Evolutionary conservation across 1,139 yeast species (phyloP).

Genomic region (Yamadazyma jaroonii): DNA sequence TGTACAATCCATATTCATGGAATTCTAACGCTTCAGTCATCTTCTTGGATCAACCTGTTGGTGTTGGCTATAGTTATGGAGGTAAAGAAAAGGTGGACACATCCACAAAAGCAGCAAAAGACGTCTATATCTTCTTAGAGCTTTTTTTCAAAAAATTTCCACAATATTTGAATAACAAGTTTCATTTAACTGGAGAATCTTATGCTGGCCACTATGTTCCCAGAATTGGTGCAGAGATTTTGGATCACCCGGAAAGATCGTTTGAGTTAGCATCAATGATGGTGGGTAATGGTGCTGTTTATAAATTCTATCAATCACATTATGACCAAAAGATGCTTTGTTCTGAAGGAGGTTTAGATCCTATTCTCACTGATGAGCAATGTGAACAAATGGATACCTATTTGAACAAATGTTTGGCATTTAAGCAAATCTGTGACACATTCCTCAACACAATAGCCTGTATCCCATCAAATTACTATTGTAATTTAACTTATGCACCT

Average conservation of each 20-base stretch:
- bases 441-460: slow-evolving; percentile 48
- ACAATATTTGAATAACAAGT: slow-evolving; percentile 47
- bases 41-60: slow-evolving; percentile 88
- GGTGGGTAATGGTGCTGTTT: slow-evolving; percentile 82
- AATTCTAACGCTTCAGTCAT: slow-evolving; percentile 81
- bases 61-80: slow-evolving; percentile 74
- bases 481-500: slow-evolving; percentile 44
- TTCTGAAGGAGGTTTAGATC: slow-evolving; percentile 66
- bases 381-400: slow-evolving; percentile 52
- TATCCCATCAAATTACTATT: slow-evolving; percentile 51
- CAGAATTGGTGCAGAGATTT: slow-evolving; percentile 65
- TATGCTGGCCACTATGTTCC: slow-evolving; percentile 86
- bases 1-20: slow-evolving; percentile 76
- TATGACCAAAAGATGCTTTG: slow-evolving; percentile 78
- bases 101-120: slow-evolving; percentile 69
- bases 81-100: slow-evolving; percentile 43
- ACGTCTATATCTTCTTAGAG: slow-evolving; percentile 68
- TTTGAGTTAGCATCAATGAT: slow-evolving; percentile 64
- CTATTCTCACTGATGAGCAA: slow-evolving; percentile 54
- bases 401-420: slow-evolving; percentile 55
- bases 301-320: slow-evolving; percentile 58
- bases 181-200: slow-evolving; percentile 81
- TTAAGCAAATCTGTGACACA: slow-evolving; percentile 48
- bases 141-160: slow-evolving; percentile 70
- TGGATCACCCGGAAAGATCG: slow-evolving; percentile 55